Base-by-base conservation (phyloP, 139 green algal genomes). In the Chlorella sp. region DNA sequence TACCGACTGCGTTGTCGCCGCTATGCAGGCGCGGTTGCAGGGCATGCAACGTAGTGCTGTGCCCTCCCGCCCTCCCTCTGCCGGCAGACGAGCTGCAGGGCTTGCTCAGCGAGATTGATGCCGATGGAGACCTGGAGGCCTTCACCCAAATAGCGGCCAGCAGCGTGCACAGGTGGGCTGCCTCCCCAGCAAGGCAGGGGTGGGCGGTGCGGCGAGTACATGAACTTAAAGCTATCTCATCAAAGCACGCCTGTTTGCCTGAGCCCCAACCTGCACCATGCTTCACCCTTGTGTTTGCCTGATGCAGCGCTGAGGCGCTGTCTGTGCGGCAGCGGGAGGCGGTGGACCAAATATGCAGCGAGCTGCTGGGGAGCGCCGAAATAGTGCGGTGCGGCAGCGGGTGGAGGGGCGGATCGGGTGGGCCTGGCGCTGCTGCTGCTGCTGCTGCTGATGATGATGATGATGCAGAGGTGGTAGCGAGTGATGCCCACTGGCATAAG, bases 281-380 rank as follows among this genome's bases (percentile, higher is more conserved):
- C 77, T 56, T 87, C 85, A 34, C 76, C 67, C 38, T 69, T 76
- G 28, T 87, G 84, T 11, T 81, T 62, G 16, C 75, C 34, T 54
- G 22, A 9, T 48, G 81, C 80, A 67, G 51, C 48, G 91, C 86
- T 9, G 77, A 88, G 51, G 68, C 81, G 22, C 87, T 96, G 30
- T 91, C 90, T 0, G 81, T 72, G 28, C 88, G 90, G 28, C 94
- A 96, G 84, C 80, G 86, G 4, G 84, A 94, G 48, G 83, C 83
- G 0, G 72, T 96, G 62, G 86, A 90, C 38, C 44, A 70, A 13
- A 88, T 93, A 2, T 89, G 82, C 19, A 75, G 89, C 48, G 92
- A 96, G 85, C 89, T 96, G 68, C 90, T 94, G 73, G 90, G 82
- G 76, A 94, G 88, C 76, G 89, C 90, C 8, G 93, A 96, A 75